Conservation (phyloP, 805 yeast species). For the Kodamaea restingae region DNA sequence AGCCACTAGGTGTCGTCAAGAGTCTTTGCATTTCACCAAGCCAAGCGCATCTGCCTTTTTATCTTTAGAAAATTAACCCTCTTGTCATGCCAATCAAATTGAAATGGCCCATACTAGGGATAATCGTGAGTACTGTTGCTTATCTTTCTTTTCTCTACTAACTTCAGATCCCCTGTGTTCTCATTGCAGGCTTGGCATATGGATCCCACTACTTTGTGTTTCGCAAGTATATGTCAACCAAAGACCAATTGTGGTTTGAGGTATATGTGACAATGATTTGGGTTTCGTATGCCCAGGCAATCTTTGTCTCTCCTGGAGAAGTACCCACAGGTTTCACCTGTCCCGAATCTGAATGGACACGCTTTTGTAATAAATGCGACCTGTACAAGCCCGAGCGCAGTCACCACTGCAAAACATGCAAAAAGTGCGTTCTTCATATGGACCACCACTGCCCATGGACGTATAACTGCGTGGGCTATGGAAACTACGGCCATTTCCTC, state of each 20-base stretch:
- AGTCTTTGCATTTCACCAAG: too few species aligned
- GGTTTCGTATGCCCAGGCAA: constrained; percentile 72
- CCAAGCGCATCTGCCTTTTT: too few species aligned
- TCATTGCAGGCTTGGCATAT: constrained; percentile 59
- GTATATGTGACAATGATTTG: constrained; percentile 53
- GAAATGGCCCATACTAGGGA: constrained; percentile 17
- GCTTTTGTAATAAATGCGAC: constrained; percentile 72
- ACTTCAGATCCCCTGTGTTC: constrained; percentile 55
- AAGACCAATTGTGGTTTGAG: constrained; percentile 46
- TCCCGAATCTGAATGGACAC: constrained; percentile 48
- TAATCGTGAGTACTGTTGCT: constrained; percentile 14
- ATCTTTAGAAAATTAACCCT: too few species aligned
- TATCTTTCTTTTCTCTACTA: constrained; percentile 7
- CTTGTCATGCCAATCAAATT: constrained; percentile 13
- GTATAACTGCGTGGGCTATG: constrained; percentile 79
- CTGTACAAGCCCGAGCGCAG: constrained; percentile 74
- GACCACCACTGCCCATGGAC: constrained; percentile 97
- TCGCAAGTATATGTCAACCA: constrained; percentile 33
- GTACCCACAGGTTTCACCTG: constrained; percentile 53
- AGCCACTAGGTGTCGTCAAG: too few species aligned
- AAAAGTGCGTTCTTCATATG: constrained; percentile 78
- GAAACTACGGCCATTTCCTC: constrained; percentile 73
- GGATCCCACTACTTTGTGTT: constrained; percentile 59
- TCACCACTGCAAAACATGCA: constrained; percentile 81
- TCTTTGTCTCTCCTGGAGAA: constrained; percentile 61